Evolutionary conservation across 2,329 filamentous ascomycete genomes (phyloP).

Genomic region (Massarina eburnea): DNA sequence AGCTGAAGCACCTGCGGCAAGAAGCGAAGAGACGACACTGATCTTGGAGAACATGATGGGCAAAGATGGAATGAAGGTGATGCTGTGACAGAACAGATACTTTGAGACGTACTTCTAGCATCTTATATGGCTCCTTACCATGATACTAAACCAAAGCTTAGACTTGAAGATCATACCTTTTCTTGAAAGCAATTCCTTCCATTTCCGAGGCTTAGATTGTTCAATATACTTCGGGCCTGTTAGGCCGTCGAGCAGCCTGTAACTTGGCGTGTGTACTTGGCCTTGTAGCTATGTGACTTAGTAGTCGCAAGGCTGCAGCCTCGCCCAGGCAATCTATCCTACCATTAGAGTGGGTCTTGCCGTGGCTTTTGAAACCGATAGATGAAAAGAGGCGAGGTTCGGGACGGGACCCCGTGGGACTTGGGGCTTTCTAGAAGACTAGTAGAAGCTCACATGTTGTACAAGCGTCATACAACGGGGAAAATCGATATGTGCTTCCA

Average conservation of each 20-base stretch:
- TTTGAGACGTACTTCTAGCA: neutral
- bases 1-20: slow-evolving; percentile 49
- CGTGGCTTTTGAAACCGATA: slow-evolving; percentile 1
- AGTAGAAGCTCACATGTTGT: slow-evolving; percentile 2
- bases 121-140: slow-evolving; percentile 4
- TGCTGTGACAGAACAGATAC: neutral
- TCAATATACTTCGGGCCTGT: slow-evolving; percentile 11
- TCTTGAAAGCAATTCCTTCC: neutral
- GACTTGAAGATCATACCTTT: neutral
- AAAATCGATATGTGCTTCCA: slow-evolving; percentile 1
- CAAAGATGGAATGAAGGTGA: neutral
- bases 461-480: neutral
- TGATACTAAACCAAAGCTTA: neutral
- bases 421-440: slow-evolving; percentile 8
- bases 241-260: slow-evolving; percentile 5
- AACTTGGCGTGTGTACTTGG: slow-evolving; percentile 1
- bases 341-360: slow-evolving; percentile 2
- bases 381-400: slow-evolving; percentile 9
- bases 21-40: slow-evolving; percentile 28
- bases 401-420: slow-evolving; percentile 11
- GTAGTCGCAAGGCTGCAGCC: neutral
- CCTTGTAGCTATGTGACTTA: slow-evolving; percentile 6
- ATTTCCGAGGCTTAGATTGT: slow-evolving; percentile 1
- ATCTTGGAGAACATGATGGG: slow-evolving; percentile 50
- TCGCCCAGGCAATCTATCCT: slow-evolving; percentile 9